Conservation (phyloP, 176 grass and related monocot genomes). For the Musa beccarii region DNA sequence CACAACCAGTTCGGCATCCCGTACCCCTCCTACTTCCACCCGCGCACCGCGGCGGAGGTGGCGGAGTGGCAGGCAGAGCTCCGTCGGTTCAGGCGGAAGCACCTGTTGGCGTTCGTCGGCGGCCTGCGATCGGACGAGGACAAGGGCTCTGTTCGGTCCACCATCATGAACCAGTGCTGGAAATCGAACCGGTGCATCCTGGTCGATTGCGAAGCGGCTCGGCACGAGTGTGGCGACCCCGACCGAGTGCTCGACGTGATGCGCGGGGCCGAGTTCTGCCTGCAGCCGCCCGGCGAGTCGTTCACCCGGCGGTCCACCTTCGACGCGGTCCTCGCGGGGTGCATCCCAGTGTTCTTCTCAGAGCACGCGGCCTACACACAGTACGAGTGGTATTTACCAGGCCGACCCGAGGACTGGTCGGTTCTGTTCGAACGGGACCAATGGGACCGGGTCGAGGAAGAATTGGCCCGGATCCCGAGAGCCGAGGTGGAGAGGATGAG, state of each 20-base stretch:
- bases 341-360: constrained; percentile 26
- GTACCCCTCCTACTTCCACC: constrained; percentile 42
- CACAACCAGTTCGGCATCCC: constrained; percentile 30
- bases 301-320: constrained; percentile 11
- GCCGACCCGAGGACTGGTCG: constrained; percentile 25
- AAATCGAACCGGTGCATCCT: constrained; percentile 16
- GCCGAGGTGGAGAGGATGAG: constrained; percentile 25
- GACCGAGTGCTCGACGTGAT: constrained; percentile 9
- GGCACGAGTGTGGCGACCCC: neutral
- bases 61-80: constrained; percentile 30
- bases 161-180: constrained; percentile 14
- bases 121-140: neutral
- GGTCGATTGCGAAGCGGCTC: constrained; percentile 14
- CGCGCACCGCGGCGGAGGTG: constrained; percentile 4
- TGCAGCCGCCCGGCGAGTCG: constrained; percentile 17
- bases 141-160: neutral
- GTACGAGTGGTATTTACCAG: constrained; percentile 22
- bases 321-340: constrained; percentile 23
- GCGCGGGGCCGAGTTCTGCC: constrained; percentile 15
- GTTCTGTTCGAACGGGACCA: constrained; percentile 21
- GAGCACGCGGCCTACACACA: constrained; percentile 6
- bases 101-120: constrained; percentile 31
- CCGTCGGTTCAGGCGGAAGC: constrained; percentile 4
- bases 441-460: constrained; percentile 7
- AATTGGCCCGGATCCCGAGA: constrained; percentile 17